phyloP scores from a whole-genome alignment of 441 rosid species.

The Jatropha podagrica region DNA sequence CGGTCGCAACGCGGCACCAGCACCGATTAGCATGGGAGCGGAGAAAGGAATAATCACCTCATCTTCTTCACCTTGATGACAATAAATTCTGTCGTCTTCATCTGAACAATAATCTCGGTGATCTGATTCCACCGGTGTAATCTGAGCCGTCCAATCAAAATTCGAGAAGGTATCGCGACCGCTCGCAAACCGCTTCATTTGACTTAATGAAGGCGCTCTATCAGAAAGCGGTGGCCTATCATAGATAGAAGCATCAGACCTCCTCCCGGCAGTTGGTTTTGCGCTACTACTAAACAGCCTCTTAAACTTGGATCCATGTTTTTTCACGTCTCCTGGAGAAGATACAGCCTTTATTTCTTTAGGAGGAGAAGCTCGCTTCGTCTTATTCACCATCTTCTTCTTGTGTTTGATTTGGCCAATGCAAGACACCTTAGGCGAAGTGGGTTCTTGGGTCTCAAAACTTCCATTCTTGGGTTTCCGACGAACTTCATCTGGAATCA shows the following conservation, averaged over 20 bases:
- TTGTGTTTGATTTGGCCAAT: slow-evolving; percentile 85
- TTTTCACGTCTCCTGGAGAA: slow-evolving; percentile 22
- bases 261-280: slow-evolving; percentile 20
- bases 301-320: slow-evolving; percentile 31
- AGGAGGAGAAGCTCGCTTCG: slow-evolving; percentile 7
- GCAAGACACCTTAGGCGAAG: slow-evolving; percentile 88
- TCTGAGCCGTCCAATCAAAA: slow-evolving; percentile 76
- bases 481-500: slow-evolving; percentile 65
- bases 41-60: slow-evolving; percentile 62
- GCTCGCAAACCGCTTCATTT: slow-evolving; percentile 76
- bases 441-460: slow-evolving; percentile 56
- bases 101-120: slow-evolving; percentile 48
- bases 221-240: slow-evolving; percentile 28
- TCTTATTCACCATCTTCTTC: slow-evolving; percentile 31
- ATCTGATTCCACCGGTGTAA: slow-evolving; percentile 44
- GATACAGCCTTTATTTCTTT: slow-evolving; percentile 18
- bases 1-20: slow-evolving; percentile 38
- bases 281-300: slow-evolving; percentile 35
- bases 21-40: slow-evolving; percentile 51
- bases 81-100: slow-evolving; percentile 35
- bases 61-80: slow-evolving; percentile 31
- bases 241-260: slow-evolving; percentile 23
- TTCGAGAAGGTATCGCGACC: slow-evolving; percentile 51
- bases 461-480: slow-evolving; percentile 38
- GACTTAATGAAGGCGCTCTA: slow-evolving; percentile 60